Evolutionary conservation across 2,329 filamentous ascomycete genomes (phyloP).

Genomic region (Aspergillus quadrilineatus): DNA sequence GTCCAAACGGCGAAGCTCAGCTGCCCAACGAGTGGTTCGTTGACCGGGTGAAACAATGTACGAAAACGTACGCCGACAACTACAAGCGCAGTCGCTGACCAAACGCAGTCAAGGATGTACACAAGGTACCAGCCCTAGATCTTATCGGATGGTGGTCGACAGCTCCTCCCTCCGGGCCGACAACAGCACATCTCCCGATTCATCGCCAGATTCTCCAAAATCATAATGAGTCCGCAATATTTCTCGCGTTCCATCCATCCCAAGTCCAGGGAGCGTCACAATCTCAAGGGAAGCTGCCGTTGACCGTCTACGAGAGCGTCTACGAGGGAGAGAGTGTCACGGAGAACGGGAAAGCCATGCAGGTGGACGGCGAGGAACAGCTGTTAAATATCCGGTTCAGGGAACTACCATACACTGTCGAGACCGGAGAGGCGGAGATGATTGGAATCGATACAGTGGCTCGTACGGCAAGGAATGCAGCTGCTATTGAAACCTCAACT

Average conservation of each 20-base stretch:
- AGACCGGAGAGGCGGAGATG: conserved; percentile 96
- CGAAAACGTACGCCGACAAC: conserved; percentile 29
- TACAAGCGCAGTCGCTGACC: not conserved
- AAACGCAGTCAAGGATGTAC: conserved; percentile 74
- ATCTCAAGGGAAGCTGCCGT: conserved; percentile 75
- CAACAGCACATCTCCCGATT: conserved; percentile 65
- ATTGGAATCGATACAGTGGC: conserved; percentile 94
- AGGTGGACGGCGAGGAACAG: conserved; percentile 66
- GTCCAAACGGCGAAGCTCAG: conserved; percentile 57
- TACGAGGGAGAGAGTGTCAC: conserved; percentile 67
- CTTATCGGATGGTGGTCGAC: conserved; percentile 92
- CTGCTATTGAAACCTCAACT: conserved; percentile 50
- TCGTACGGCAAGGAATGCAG: conserved; percentile 76
- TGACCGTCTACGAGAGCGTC: conserved; percentile 86
- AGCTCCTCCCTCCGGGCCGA: conserved; percentile 69
- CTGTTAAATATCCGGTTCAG: conserved; percentile 70
- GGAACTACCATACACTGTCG: conserved; percentile 80
- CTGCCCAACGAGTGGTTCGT: conserved; percentile 72
- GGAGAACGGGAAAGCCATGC: conserved; percentile 62
- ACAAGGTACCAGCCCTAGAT: conserved; percentile 78
- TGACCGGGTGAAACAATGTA: conserved; percentile 80
- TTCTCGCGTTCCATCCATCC: conserved; percentile 81
- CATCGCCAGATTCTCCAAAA: conserved; percentile 72
- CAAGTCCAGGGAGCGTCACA: conserved; percentile 52
- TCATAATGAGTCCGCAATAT: conserved; percentile 81